A percentile compares a stretch with the other conserved stretches of the same genome.
phyloP scores from a whole-genome alignment of 75 land plant genomes.

The Picea glauca region DNA sequence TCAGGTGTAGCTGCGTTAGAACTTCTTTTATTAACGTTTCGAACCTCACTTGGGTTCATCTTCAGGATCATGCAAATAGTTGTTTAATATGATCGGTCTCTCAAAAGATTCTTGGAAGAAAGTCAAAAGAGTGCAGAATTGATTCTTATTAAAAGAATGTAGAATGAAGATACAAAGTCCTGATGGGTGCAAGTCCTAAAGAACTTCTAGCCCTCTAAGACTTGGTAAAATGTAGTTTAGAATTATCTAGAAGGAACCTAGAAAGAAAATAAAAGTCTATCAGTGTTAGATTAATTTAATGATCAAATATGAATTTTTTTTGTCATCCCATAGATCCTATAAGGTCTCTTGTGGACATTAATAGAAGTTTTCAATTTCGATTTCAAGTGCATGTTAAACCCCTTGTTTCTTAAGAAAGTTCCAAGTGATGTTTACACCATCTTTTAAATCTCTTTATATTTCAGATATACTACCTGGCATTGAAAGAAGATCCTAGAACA shows the following conservation, averaged over 20 bases:
- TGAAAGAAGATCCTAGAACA: conserved; percentile 45
- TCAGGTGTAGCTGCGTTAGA: no score
- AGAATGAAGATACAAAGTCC: no score
- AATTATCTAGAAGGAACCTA: neutral
- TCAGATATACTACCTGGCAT: conserved; percentile 32
- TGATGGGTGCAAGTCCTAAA: neutral
- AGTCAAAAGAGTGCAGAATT: neutral
- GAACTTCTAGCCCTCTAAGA: neutral
- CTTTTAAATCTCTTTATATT: neutral
- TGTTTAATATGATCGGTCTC: neutral
- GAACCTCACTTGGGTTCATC: no score
- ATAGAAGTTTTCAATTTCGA: no score
- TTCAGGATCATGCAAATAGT: neutral
- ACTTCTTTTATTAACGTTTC: no score
- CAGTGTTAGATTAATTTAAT: no score
- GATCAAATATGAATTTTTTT: no score
- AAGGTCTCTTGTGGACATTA: no score
- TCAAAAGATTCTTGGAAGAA: neutral
- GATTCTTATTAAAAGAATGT: no score
- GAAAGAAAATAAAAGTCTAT: neutral
- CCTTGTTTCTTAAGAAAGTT: neutral
- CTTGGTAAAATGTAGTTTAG: neutral
- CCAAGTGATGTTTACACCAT: neutral
- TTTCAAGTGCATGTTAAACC: neutral
- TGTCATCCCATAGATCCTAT: no score